Evolutionary conservation across 1,284 basidiomycete species (phyloP), one percentile per base, ranked within the genome.

Genomic region (Melampsora larici-populina): DNA sequence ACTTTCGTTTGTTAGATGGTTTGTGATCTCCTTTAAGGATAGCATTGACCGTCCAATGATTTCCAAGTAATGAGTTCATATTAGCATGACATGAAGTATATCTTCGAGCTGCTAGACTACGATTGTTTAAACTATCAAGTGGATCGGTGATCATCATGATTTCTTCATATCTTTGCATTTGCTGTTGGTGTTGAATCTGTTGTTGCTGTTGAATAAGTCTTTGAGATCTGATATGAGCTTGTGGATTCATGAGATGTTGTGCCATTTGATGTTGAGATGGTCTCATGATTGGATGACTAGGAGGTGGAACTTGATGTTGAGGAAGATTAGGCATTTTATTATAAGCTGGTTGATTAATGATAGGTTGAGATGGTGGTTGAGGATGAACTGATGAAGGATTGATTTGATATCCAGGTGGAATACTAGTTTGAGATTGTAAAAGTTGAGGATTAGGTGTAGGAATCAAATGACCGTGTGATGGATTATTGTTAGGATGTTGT

Each of bases 251-350:
- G 21, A 77, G 66, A 33, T 77, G 74, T 33, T 77, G 74, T 58
- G 74, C 74, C 74, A 77, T 77, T 48, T 68, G 73, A 46, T 76
- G 73, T 31, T 68, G 73, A 8, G 73, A 63, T 18, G 73, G 51
- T 63, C 73, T 64, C 2, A 18, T 65, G 9, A 76, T 69, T 24
- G 65, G 73, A 51, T 49, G 72, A 31, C 7, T 18, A 64, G 62
- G 31, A 18, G 62, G 15, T 55, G 51, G 51, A 26, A 17, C 51
- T 55, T 55, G 51, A 26, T 55, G 51, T 55, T 55, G 51, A 55
- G 51, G 51, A 55, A 55, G 51, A 1, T 21, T 55, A 55, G 51
- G 51, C 15, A 55, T 15, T 55, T 55, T 55, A 26, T 26, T 55
- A 26, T 55, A 55, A 26, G 7, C 18, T 21, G 18, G 15, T 55